Conservation (phyloP, 768 basidiomycete species). For the Hericium rajendrae region DNA sequence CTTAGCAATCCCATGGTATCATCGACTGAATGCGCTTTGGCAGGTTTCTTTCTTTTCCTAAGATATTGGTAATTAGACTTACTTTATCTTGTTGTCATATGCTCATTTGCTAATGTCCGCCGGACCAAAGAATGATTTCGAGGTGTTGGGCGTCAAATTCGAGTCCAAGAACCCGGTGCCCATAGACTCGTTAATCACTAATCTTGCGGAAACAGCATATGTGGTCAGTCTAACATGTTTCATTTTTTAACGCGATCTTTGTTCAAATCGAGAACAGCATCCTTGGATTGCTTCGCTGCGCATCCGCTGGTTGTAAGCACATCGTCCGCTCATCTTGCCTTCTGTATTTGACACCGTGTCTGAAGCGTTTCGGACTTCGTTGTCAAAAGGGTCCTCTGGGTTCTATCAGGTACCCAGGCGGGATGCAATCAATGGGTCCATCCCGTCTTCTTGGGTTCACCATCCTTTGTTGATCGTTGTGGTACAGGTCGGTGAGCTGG, state of each 20-base stretch:
- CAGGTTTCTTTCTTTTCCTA: conserved; percentile 51
- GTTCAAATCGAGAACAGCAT: conserved; percentile 25
- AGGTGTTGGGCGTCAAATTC: conserved; percentile 39
- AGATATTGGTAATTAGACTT: conserved; percentile 31
- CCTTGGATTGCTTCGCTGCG: conserved; percentile 49
- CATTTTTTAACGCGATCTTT: neutral
- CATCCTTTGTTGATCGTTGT: neutral
- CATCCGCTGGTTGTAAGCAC: conserved; percentile 46
- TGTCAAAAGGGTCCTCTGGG: conserved; percentile 49
- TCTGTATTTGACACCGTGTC: too few relatives aligned
- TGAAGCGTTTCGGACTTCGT: conserved; percentile 43
- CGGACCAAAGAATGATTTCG: conserved; percentile 38
- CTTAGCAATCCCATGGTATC: neutral
- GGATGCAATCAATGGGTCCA: conserved; percentile 54
- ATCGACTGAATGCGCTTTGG: neutral
- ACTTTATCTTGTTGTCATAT: neutral
- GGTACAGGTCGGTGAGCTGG: conserved; percentile 40
- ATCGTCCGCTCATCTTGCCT: neutral
- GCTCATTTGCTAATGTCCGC: neutral
- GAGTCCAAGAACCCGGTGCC: conserved; percentile 30
- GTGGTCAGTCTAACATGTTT: conserved; percentile 27
- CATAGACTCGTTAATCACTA: conserved; percentile 44
- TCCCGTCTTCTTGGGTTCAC: neutral
- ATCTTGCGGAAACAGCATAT: conserved; percentile 44
- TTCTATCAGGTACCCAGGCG: conserved; percentile 43